These are phyloP conservation scores for Cyberlindnera amylophila DNA, from an alignment of 805 yeast species.

Conservation along the genomic window DNA sequence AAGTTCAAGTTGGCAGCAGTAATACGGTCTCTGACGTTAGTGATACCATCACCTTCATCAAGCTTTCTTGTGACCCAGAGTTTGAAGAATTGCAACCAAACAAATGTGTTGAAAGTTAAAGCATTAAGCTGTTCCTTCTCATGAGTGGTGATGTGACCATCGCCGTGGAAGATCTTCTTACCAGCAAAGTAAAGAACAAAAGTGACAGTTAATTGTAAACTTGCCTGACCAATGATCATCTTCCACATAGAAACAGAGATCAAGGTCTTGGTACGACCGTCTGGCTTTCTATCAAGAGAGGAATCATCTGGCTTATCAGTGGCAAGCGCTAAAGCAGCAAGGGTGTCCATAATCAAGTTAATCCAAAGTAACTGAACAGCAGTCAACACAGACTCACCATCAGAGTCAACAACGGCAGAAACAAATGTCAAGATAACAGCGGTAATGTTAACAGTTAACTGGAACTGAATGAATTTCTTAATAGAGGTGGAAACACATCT, in stretches of 20 bases:
- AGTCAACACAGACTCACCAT: constrained; percentile 82
- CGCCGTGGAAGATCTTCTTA: constrained; percentile 46
- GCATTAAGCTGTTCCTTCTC: constrained; percentile 65
- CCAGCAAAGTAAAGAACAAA: constrained; percentile 83
- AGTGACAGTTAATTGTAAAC: constrained; percentile 74
- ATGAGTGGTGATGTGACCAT: constrained; percentile 32
- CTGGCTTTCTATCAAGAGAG: constrained; percentile 76
- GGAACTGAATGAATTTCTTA: constrained; percentile 94
- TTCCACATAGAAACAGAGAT: constrained; percentile 96
- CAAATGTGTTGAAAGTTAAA: constrained; percentile 91
- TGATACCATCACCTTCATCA: constrained; percentile 78
- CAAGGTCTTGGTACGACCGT: constrained; percentile 72
- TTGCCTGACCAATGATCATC: constrained; percentile 89
- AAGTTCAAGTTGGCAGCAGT: constrained; percentile 70
- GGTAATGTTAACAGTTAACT: constrained; percentile 91
- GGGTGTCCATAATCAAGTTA: constrained; percentile 95
- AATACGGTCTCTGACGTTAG: constrained; percentile 53
- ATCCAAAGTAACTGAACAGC: constrained; percentile 98
- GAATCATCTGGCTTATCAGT: constrained; percentile 93
- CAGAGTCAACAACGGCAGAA: constrained; percentile 81
- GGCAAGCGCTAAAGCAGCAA: constrained; percentile 96
- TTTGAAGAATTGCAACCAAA: constrained; percentile 96
- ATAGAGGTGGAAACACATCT: constrained; percentile 93
- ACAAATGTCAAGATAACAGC: constrained; percentile 95
- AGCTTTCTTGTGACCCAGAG: constrained; percentile 85